phyloP scores from a whole-genome alignment of 2,329 filamentous ascomycete species.

The Sporothrix dimorphospora region DNA sequence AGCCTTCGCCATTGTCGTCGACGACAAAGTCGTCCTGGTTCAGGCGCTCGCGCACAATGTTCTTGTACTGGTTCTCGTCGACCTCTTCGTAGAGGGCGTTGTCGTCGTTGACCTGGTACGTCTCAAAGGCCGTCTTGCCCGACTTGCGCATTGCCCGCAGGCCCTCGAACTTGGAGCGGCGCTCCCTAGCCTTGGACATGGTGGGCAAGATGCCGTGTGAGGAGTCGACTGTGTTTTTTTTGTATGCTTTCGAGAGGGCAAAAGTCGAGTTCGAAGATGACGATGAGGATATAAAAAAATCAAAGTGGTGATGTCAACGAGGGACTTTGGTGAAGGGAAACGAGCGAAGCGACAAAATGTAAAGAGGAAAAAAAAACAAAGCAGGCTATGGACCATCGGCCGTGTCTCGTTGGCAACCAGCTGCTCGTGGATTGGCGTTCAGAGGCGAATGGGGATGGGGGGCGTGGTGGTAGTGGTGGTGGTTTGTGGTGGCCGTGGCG shows the following conservation, averaged over 20 bases:
- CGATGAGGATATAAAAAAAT: background rate
- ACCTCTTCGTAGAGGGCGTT: conserved; percentile 92
- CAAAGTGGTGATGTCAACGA: conserved; percentile 9
- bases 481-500: background rate
- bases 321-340: background rate
- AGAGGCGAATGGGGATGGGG: background rate
- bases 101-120: conserved; percentile 84
- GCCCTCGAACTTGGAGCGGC: conserved; percentile 68
- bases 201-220: conserved; percentile 14
- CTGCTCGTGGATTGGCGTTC: background rate
- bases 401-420: conserved; percentile 18
- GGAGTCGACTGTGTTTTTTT: background rate
- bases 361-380: background rate
- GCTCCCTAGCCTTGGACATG: conserved; percentile 45
- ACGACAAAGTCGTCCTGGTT: conserved; percentile 98
- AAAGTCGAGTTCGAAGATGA: background rate
- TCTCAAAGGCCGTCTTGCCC: conserved; percentile 88
- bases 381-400: background rate
- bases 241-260: background rate
- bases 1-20: conserved; percentile 96
- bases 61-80: conserved; percentile 96
- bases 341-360: background rate
- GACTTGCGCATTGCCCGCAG: conserved; percentile 81
- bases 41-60: conserved; percentile 84
- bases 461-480: background rate